Evolutionary conservation across 129 eudicot species (phyloP), one percentile per base, ranked within the genome.

Genomic region (Calendula officinalis): DNA sequence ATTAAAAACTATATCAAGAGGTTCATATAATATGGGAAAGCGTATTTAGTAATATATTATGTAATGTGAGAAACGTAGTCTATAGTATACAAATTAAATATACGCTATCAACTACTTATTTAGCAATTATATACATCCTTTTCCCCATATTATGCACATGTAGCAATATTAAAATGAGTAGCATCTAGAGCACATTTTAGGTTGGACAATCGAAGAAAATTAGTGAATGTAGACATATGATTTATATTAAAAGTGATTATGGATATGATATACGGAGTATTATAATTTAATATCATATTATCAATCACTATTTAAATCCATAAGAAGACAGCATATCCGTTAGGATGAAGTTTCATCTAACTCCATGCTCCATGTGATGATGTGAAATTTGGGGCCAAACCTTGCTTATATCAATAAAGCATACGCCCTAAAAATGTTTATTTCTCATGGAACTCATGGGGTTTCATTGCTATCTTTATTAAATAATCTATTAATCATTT

Each of bases 291-390:
- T 27, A 42, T 41, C 34, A 55, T 55, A 40, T 53, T 3, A 54
- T 14, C 64, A 68, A 68, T 47, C 11, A 50, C 44, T 64, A 53
- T 14, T 36, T 64, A 64, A 63, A 73, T 64, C 66, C 36, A 64
- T 45, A 54, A 56, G 59, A 46, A 32, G 71, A 62, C 77, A 63
- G 50, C 64, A 45, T 54, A 73, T 73, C 54, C 67, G n/a, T 46
- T 64, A 3, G 60, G 66, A 46, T 64, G 52, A 52, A 71, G 4
- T 41, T 62, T 42, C 36, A 45, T 72, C 71, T 22, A 35, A 36
- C 64, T 59, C 77, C 77, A 73, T 56, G 71, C 17, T 38, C 46
- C 78, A 56, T 45, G 44, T 46, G 53, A 73, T 73, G 78, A 73
- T 73, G 77, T 73, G 76, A 52, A 50, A 3, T 52, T 60, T 71